Base-by-base conservation (phyloP, 768 basidiomycete genomes). In the Termitomyces sp. region DNA sequence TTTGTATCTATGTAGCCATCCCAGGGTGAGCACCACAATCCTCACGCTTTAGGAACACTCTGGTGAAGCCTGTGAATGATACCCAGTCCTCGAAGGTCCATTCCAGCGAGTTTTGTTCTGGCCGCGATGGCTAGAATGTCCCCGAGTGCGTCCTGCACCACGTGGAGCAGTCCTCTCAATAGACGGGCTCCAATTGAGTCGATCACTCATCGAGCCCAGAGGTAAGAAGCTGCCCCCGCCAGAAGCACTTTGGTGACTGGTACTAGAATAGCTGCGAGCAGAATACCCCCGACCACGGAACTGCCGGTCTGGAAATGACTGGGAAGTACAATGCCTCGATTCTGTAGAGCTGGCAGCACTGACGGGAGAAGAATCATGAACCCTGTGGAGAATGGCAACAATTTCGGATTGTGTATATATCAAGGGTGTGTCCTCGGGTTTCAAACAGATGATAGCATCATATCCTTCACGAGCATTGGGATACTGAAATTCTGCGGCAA, bases 401-500 rank as follows among this genome's bases (percentile, higher is more conserved):
- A 89, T 70, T 47, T 82, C 82, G 48, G 75, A 69, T 38, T 66
- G 75, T 50, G 79, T 72, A 68, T 87, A 88, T 51, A 66, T 69
- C 36, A 75, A 64, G 52, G 70, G 67, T 15, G 70, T 60, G 42
- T 79, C 77, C 56, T 69, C 63, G 38, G 74, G 74, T 57, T 68
- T 69, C 53, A 83, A 62, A 60, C 70, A 72, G 43, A 80, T 58
- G 61, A 89, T 78, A 45, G 81, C 80, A 57, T 91, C 76, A 66
- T 85, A 83, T 18, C 84, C 88, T 74, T 92, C 91, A 33, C 73
- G 62, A 35, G 76, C 61, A 20, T 66, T 65, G 27, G 90, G 90
- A 25, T 73, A 64, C 63, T 74, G 72, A 63, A 84, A 87, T 60
- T 85, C 82, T 46, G 76, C 73, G 44, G 78, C 77, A 68, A 93